These are phyloP conservation scores for Cyclostephanos tholiformis DNA, from an alignment of 108 stramenopile species.

Conservation along the genomic window DNA sequence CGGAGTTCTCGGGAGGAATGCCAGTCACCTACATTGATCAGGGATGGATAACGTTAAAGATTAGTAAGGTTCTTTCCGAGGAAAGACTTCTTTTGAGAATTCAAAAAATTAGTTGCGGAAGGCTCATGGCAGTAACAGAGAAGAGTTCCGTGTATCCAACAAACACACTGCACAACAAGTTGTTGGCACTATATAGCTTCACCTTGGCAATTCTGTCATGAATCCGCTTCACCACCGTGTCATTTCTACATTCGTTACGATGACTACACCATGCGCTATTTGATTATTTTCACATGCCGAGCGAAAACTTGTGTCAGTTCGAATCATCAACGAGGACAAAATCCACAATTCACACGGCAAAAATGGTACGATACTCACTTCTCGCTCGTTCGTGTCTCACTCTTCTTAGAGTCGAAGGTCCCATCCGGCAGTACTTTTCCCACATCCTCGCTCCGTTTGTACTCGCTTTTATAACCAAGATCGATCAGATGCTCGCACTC, in stretches of 20 bases:
- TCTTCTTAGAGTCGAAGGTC: slow-evolving; percentile 51
- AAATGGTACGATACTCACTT: slow-evolving; percentile 29
- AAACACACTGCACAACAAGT: no score
- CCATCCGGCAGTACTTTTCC: slow-evolving; percentile 64
- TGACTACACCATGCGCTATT: slow-evolving; percentile 34
- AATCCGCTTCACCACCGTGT: slow-evolving; percentile 22
- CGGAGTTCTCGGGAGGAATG: slow-evolving; percentile 63
- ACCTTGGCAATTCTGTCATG: slow-evolving; percentile 51
- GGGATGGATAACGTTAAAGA: no score
- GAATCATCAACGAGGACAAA: not conserved
- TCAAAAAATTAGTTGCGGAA: no score
- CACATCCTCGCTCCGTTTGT: slow-evolving; percentile 66
- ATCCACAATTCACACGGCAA: not conserved
- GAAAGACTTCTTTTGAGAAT: no score
- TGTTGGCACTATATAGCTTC: no score
- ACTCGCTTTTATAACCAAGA: slow-evolving; percentile 55
- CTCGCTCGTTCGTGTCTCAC: slow-evolving; percentile 46
- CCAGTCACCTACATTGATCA: slow-evolving; percentile 20
- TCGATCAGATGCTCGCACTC: slow-evolving; percentile 69
- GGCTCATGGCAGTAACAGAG: no score
- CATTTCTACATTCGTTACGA: slow-evolving; percentile 20
- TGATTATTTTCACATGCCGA: not conserved
- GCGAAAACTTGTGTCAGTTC: not conserved
- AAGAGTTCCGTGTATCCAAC: no score
- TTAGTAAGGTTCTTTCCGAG: no score